Evolutionary conservation across 75 land plant genomes (phyloP).

Genomic region (Pseudotsuga menziesii): DNA sequence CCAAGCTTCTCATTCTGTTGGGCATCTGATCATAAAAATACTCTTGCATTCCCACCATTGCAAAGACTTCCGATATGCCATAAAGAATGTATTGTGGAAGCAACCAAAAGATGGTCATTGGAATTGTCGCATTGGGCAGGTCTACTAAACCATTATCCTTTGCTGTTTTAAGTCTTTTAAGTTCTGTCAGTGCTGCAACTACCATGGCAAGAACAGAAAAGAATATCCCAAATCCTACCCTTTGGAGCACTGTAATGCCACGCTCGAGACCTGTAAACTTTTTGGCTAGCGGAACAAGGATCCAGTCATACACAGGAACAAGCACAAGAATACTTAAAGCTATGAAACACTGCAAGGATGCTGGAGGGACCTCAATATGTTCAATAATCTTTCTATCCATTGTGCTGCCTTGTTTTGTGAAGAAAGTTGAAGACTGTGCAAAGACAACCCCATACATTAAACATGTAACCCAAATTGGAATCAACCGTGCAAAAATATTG

Average conservation of each 20-base stretch:
- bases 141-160: constrained; percentile 33
- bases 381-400: constrained; percentile 19
- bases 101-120: constrained; percentile 66
- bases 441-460: constrained; percentile 23
- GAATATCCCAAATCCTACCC: constrained; percentile 68
- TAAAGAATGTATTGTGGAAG: constrained; percentile 46
- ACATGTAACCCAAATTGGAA: constrained; percentile 38
- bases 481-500: background rate
- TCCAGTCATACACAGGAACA: constrained; percentile 37
- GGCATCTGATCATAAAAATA: constrained; percentile 79
- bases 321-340: constrained; percentile 25
- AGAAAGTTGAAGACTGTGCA: constrained; percentile 36
- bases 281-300: constrained; percentile 29
- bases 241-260: constrained; percentile 44
- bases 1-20: constrained; percentile 52
- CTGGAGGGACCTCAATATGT: constrained; percentile 24
- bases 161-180: constrained; percentile 34
- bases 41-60: constrained; percentile 64
- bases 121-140: constrained; percentile 27
- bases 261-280: constrained; percentile 19
- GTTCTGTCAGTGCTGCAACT: constrained; percentile 56
- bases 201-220: constrained; percentile 58
- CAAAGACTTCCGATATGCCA: constrained; percentile 52
- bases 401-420: constrained; percentile 31
- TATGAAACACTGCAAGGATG: constrained; percentile 29